Conservation (phyloP, 768 basidiomycete species). For the Chalciporus piperatus region DNA sequence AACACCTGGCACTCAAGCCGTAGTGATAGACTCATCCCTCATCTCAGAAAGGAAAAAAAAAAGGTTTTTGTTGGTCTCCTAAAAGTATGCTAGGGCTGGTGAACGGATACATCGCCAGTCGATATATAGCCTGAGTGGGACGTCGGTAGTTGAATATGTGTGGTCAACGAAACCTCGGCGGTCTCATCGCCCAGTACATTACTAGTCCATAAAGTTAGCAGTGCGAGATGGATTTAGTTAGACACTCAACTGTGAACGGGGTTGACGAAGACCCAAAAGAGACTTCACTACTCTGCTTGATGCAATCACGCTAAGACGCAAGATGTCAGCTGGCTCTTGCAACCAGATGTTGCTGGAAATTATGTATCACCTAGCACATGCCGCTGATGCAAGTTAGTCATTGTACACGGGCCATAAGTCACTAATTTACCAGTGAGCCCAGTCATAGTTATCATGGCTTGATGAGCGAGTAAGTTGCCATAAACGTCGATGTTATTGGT, state of each 20-base stretch:
- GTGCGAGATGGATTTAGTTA: not conserved
- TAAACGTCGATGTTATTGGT: no score
- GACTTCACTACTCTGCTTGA: conserved; percentile 16
- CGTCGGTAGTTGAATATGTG: conserved; percentile 1
- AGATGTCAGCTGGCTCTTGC: not conserved
- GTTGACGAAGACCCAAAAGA: conserved; percentile 8
- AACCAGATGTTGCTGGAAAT: no score
- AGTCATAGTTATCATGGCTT: conserved; percentile 6
- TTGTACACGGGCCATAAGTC: not conserved
- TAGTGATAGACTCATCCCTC: no score
- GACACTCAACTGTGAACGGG: not conserved
- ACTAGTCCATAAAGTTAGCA: conserved; percentile 8
- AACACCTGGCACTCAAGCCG: no score
- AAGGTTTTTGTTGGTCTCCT: no score
- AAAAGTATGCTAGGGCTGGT: no score
- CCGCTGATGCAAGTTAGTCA: conserved; percentile 6
- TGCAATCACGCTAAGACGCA: conserved; percentile 9
- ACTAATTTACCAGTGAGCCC: conserved; percentile 7
- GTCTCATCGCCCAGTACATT: not conserved
- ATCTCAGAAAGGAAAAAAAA: no score
- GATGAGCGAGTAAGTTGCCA: no score
- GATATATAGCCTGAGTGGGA: no score
- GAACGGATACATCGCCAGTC: no score
- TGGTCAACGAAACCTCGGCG: conserved; percentile 5
- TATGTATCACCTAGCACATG: conserved; percentile 10